Evolutionary conservation across 495 filamentous ascomycete species (phyloP), one percentile per base, ranked within the genome.

Genomic region (Neurospora pannonica): DNA sequence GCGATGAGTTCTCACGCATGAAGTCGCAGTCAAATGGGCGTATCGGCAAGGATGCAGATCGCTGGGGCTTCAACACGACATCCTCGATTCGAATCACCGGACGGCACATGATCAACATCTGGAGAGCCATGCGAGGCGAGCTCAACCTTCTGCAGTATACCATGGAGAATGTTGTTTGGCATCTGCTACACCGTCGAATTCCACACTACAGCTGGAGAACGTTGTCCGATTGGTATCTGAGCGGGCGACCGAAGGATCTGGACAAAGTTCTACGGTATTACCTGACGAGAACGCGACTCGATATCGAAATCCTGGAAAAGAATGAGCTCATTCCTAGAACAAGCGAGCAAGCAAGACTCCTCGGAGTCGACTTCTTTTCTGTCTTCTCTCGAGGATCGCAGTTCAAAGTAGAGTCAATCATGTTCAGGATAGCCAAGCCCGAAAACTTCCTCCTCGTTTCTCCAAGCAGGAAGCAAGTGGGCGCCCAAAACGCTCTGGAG

Each of bases 381-480:
- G 95, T 99, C 70, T 95, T 97, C 79, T 93, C 92, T 19, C 88
- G 96, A 40, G 97, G 96, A 36, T 97, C 94, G 9, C 96, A 99
- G 79, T 97, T 97, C 86, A 98, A 98, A 79, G 96, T 99, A 60
- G 96, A 99, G 83, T 97, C 94, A 2, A 89, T 98, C 76, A 98
- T 99, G 96, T 98, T 98, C 77, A 90, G 96, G 71, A 98, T 99
- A 76, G 97, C 95, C 67, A 99, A 99, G 80, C 94, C 96, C 0
- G 96, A 99, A 81, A 97, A 96, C 76, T 97, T 97, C 79, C 79
- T 99, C 24, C 86, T 99, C 5, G 88, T 97, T 34, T 98, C 94
- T 7, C 96, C 96, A 2, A 95, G 92, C 78, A 87, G 89, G 72
- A 96, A 94, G 82, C 97, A 99, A 77, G 94, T 99, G 34, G 95